Evolutionary conservation across 371 early-diverging fungal genomes (phyloP).

Genomic region (Rhizopus sp.): DNA sequence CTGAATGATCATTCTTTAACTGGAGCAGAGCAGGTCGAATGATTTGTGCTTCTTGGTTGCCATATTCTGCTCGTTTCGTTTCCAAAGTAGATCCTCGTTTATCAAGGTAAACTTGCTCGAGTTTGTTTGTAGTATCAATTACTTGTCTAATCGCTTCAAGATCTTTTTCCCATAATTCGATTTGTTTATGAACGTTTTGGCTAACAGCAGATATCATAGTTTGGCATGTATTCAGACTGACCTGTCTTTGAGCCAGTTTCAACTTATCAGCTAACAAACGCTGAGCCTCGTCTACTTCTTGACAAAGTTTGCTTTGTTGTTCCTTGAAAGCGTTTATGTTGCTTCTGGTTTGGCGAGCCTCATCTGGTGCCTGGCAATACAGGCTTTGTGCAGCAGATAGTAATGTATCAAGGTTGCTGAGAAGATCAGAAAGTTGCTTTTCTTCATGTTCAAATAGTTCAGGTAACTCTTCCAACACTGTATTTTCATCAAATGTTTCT

Average conservation of each 20-base stretch:
- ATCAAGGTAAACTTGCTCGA: not conserved
- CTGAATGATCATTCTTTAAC: not conserved
- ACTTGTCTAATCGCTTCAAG: not conserved
- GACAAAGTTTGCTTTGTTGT: not conserved
- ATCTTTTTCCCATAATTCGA: not conserved
- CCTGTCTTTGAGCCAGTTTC: slow-evolving; percentile 1
- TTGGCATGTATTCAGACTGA: slow-evolving; percentile 8
- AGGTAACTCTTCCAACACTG: not conserved
- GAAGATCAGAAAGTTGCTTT: slow-evolving; percentile 7
- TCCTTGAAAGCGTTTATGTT: slow-evolving; percentile 7
- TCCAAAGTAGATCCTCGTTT: not conserved
- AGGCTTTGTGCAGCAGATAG: slow-evolving; percentile 1
- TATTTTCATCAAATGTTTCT: not conserved
- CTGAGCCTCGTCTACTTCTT: not conserved
- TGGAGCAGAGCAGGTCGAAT: not conserved
- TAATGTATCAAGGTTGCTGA: not conserved
- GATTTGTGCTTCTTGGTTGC: not conserved
- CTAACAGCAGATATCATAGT: not conserved
- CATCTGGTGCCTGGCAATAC: not conserved
- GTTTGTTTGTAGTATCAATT: not conserved
- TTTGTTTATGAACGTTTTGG: not conserved
- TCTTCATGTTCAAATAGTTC: not conserved
- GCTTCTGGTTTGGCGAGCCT: not conserved
- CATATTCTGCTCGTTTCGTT: not conserved
- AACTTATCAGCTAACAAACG: slow-evolving; percentile 7